Evolutionary conservation across 805 yeast species (phyloP).

Genomic region (Hanseniaspora meyeri): DNA sequence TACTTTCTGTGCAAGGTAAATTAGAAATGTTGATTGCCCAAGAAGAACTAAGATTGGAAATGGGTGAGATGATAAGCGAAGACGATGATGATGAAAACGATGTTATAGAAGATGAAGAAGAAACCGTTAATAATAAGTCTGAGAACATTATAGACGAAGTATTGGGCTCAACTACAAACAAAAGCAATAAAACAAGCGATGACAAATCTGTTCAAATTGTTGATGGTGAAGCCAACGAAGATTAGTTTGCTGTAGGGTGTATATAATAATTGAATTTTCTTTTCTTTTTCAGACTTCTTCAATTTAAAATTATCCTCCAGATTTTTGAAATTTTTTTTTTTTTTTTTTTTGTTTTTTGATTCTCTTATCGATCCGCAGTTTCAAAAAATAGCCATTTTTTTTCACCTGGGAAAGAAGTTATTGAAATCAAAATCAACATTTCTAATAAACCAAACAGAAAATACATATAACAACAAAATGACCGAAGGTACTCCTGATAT

Average conservation of each 20-base stretch:
- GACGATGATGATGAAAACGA: conserved; percentile 23
- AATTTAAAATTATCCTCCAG: no score
- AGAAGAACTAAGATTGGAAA: conserved; percentile 50
- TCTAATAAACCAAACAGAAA: no score
- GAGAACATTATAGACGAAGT: conserved; percentile 29
- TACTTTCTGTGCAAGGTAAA: conserved; percentile 77
- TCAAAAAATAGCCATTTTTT: no score
- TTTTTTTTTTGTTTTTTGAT: no score
- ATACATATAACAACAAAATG: conserved; percentile 15
- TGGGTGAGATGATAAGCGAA: conserved; percentile 30
- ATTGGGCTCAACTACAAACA: neutral
- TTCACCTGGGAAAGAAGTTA: no score
- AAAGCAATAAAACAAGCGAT: neutral
- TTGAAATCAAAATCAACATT: no score
- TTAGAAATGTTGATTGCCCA: conserved; percentile 67
- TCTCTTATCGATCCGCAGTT: no score
- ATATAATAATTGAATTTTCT: neutral
- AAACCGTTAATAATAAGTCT: conserved; percentile 27
- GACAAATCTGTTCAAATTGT: neutral
- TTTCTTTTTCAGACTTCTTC: neutral
- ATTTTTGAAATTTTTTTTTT: no score
- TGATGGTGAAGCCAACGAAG: conserved; percentile 19
- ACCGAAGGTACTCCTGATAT: conserved; percentile 28
- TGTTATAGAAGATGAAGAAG: conserved; percentile 25
- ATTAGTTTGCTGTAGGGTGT: conserved; percentile 10